phyloP scores from a whole-genome alignment of 495 filamentous ascomycete genomes.

The Extremus antarcticus region DNA sequence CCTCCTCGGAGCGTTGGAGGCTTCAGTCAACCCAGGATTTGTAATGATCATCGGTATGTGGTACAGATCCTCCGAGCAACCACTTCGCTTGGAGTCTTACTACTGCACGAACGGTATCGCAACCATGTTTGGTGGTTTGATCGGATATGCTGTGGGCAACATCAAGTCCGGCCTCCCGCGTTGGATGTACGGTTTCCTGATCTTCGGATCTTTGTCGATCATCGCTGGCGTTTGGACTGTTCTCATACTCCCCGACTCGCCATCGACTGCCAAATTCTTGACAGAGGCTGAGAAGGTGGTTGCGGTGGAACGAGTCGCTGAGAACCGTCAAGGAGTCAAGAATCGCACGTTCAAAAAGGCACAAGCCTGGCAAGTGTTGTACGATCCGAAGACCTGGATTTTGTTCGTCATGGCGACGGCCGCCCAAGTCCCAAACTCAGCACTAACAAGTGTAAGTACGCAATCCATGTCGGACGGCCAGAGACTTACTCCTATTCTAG shows the following conservation, averaged over 20 bases:
- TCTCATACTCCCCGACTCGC: slow-evolving; percentile 54
- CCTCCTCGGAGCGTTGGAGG: slow-evolving; percentile 38
- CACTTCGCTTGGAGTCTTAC: slow-evolving; percentile 34
- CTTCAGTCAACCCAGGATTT: slow-evolving; percentile 34
- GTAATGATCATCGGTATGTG: slow-evolving; percentile 37
- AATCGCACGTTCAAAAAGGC: slow-evolving; percentile 29
- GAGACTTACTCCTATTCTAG: no score
- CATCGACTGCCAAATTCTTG: slow-evolving; percentile 54
- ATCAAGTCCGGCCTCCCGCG: slow-evolving; percentile 36
- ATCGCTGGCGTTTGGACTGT: slow-evolving; percentile 45
- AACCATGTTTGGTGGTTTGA: slow-evolving; percentile 37
- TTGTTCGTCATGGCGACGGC: slow-evolving; percentile 51
- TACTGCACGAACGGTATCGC: slow-evolving; percentile 37
- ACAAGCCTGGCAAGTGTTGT: slow-evolving; percentile 24
- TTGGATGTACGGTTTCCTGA: slow-evolving; percentile 58
- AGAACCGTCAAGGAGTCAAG: slow-evolving; percentile 26
- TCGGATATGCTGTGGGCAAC: not conserved
- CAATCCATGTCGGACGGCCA: no score
- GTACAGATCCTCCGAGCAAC: slow-evolving; percentile 39
- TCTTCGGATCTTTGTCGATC: slow-evolving; percentile 50
- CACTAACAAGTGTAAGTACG: no score
- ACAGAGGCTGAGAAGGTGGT: slow-evolving; percentile 44
- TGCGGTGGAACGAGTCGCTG: slow-evolving; percentile 23
- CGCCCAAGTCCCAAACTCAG: slow-evolving; percentile 46
- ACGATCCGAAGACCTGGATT: slow-evolving; percentile 38